These are phyloP conservation scores for Solanum appendiculatum DNA, from an alignment of 257 asterid species.

Conservation along the genomic window DNA sequence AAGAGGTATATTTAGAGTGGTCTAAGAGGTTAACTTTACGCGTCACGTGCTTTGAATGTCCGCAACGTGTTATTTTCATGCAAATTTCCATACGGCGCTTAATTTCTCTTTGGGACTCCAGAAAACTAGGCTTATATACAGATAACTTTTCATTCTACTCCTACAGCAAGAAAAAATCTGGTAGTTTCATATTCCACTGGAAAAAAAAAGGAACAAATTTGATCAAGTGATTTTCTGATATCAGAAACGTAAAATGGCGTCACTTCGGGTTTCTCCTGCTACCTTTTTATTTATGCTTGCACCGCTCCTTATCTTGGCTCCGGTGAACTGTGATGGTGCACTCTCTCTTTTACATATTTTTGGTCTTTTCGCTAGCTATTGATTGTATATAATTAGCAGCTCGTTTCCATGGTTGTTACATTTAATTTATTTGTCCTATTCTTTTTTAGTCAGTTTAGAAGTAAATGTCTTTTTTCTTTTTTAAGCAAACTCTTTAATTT, in stretches of 20 bases:
- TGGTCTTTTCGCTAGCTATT: neutral
- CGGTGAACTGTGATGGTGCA: conserved; percentile 31
- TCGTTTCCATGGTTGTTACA: neutral
- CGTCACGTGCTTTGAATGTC: conserved; percentile 25
- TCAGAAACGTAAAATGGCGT: conserved; percentile 11
- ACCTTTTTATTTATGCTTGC: conserved; percentile 12
- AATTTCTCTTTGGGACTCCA: neutral
- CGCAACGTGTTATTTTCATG: conserved; percentile 27
- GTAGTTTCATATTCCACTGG: neutral
- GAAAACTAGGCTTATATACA: neutral
- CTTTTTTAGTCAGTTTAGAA: neutral
- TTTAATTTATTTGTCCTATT: neutral
- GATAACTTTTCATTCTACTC: neutral
- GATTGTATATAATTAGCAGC: neutral
- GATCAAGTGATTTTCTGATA: neutral
- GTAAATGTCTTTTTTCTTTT: no score
- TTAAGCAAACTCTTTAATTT: no score
- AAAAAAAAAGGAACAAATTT: neutral
- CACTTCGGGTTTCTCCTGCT: conserved; percentile 2
- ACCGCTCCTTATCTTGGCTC: conserved; percentile 12
- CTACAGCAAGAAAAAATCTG: neutral
- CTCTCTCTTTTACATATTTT: neutral
- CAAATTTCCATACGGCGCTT: neutral
- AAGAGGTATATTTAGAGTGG: neutral
- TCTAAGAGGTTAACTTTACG: neutral